A percentile compares a stretch with the other conserved stretches of the same genome.
These are phyloP conservation scores for Cucurbita argyrosperma DNA, from an alignment of 306 rosid species.

Conservation along the genomic window DNA sequence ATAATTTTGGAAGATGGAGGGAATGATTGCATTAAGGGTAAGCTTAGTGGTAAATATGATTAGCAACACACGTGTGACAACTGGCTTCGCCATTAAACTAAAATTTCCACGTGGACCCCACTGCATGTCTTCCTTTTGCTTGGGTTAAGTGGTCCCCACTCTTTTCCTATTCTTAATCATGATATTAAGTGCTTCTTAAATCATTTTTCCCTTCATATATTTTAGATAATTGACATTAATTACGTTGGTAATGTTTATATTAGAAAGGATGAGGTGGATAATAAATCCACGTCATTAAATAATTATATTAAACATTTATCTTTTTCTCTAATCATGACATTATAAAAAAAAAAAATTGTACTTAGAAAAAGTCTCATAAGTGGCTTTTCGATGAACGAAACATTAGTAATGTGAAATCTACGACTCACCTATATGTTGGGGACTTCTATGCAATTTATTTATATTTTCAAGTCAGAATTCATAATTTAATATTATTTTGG, in stretches of 20 bases:
- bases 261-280: background rate
- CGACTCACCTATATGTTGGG: background rate
- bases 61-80: slow-evolving; percentile 77
- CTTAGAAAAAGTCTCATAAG: background rate
- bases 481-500: too few relatives aligned
- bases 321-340: background rate
- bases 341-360: background rate
- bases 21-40: slow-evolving; percentile 47
- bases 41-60: slow-evolving; percentile 84
- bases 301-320: background rate
- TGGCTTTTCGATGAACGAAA: background rate
- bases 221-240: too few relatives aligned
- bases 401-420: background rate
- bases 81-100: slow-evolving; percentile 34
- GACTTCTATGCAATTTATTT: background rate
- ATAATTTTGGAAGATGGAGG: slow-evolving; percentile 22
- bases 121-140: background rate
- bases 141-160: background rate
- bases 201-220: too few relatives aligned
- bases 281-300: background rate
- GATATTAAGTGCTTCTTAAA: slow-evolving; percentile 18
- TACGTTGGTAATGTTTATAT: too few relatives aligned
- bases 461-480: too few relatives aligned
- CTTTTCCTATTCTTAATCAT: slow-evolving; percentile 19
- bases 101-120: background rate